phyloP scores from a whole-genome alignment of 805 yeast genomes.

The Candida railenensis region DNA sequence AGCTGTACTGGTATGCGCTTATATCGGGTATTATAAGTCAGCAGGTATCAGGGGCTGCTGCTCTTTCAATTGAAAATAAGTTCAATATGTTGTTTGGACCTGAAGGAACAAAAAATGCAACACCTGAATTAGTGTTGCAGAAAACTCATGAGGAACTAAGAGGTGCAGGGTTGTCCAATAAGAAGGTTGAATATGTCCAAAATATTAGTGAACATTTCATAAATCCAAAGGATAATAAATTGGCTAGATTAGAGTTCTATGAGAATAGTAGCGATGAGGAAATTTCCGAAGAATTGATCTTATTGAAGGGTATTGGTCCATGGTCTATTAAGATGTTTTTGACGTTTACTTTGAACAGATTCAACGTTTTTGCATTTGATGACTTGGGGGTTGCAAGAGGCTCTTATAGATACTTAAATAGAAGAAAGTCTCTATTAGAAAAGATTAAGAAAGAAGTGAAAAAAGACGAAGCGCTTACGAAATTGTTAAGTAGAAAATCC shows the following conservation, averaged over 20 bases:
- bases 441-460: slow-evolving; percentile 37
- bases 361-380: slow-evolving; percentile 71
- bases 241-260: slow-evolving; percentile 37
- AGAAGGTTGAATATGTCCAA: slow-evolving; percentile 64
- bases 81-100: slow-evolving; percentile 34
- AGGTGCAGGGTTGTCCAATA: slow-evolving; percentile 63
- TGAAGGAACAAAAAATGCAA: slow-evolving; percentile 38
- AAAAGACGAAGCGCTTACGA: slow-evolving; percentile 32
- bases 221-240: slow-evolving; percentile 28
- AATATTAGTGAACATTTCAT: slow-evolving; percentile 54
- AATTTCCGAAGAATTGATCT: slow-evolving; percentile 47
- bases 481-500: slow-evolving; percentile 31
- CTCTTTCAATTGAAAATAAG: slow-evolving; percentile 56
- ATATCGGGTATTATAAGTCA: slow-evolving; percentile 57
- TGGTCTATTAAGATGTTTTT: slow-evolving; percentile 94
- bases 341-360: slow-evolving; percentile 61
- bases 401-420: slow-evolving; percentile 57
- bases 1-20: slow-evolving; percentile 35
- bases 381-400: slow-evolving; percentile 90
- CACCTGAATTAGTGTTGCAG: slow-evolving; percentile 46
- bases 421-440: slow-evolving; percentile 48
- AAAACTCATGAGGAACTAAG: slow-evolving; percentile 50
- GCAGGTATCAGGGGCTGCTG: slow-evolving; percentile 81
- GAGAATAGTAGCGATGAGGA: slow-evolving; percentile 38
- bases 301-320: slow-evolving; percentile 69